Evolutionary conservation across 2,329 filamentous ascomycete genomes (phyloP).

Genomic region (Pseudonectria buxi): DNA sequence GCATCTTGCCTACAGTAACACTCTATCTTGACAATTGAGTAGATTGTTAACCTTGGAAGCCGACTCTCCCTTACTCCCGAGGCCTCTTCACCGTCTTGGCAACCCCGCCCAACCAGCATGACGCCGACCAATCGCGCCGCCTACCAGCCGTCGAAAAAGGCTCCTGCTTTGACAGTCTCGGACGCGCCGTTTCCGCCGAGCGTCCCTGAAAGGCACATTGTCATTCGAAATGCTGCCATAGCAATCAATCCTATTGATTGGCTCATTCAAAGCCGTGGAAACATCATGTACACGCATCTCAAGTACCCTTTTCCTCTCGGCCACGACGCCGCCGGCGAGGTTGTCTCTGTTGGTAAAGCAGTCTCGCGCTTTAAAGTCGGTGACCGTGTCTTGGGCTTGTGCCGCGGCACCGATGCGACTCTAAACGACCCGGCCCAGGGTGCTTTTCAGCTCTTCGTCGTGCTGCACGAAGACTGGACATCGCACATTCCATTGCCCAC

Average conservation of each 20-base stretch:
- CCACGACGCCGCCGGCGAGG: constrained; percentile 18
- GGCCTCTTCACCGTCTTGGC: too few relatives aligned
- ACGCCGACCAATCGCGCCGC: too few relatives aligned
- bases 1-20: too few relatives aligned
- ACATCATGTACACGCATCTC: constrained; percentile 8
- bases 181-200: too few relatives aligned
- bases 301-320: constrained; percentile 7
- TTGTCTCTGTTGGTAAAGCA: constrained; percentile 13
- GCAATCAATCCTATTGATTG: constrained; percentile 23
- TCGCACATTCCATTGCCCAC: constrained; percentile 9
- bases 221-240: constrained; percentile 14
- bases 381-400: constrained; percentile 14
- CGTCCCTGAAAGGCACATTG: too few relatives aligned
- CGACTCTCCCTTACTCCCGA: too few relatives aligned
- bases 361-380: constrained; percentile 18
- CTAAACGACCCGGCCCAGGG: constrained; percentile 2
- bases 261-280: constrained; percentile 20
- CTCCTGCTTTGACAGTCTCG: too few relatives aligned
- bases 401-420: constrained; percentile 2
- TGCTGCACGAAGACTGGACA: constrained; percentile 1
- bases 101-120: too few relatives aligned
- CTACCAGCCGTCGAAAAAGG: too few relatives aligned
- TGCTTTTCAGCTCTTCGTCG: constrained; percentile 4
- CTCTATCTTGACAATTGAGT: too few relatives aligned
- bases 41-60: too few relatives aligned